phyloP scores from a whole-genome alignment of 352 stramenopile genomes.

The Globisporangium middletonii region DNA sequence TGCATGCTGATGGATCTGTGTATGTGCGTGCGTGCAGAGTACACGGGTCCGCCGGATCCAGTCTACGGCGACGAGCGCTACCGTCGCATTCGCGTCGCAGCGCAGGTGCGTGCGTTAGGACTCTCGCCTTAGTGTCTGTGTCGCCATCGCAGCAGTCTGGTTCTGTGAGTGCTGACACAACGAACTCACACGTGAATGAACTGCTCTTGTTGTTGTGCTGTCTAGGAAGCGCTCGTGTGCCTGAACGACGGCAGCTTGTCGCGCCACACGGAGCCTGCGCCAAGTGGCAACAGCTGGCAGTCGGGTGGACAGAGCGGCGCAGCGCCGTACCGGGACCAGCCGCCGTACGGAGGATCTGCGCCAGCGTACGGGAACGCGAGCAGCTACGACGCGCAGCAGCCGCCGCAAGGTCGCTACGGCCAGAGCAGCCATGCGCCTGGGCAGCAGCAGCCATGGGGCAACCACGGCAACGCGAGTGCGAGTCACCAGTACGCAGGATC shows the following conservation, averaged over 20 bases:
- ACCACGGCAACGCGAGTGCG: slow-evolving; percentile 7
- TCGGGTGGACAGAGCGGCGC: slow-evolving; percentile 6
- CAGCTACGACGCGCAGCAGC: slow-evolving; percentile 12
- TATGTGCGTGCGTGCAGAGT: slow-evolving; percentile 37
- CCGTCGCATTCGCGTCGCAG: slow-evolving; percentile 73
- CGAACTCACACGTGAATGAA: neutral
- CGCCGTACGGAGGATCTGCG: slow-evolving; percentile 5
- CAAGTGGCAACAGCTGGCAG: slow-evolving; percentile 18
- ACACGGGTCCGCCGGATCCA: slow-evolving; percentile 63
- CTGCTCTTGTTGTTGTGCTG: neutral
- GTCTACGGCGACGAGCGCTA: slow-evolving; percentile 82
- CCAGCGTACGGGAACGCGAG: slow-evolving; percentile 8
- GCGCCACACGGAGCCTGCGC: slow-evolving; percentile 31
- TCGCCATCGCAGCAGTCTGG: too few species aligned
- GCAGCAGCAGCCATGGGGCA: slow-evolving; percentile 38
- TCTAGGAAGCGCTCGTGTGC: slow-evolving; percentile 67
- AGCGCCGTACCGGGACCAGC: slow-evolving; percentile 11
- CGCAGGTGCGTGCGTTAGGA: slow-evolving; percentile 32
- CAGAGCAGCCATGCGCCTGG: slow-evolving; percentile 6
- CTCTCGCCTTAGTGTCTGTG: neutral
- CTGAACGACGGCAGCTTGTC: slow-evolving; percentile 66
- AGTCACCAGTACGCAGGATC: slow-evolving; percentile 15
- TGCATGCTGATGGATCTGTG: slow-evolving; percentile 1
- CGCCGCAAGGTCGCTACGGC: slow-evolving; percentile 9
- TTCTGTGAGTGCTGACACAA: neutral